Evolutionary conservation across 75 land plant genomes (phyloP).

Genomic region (Picea sitchensis): DNA sequence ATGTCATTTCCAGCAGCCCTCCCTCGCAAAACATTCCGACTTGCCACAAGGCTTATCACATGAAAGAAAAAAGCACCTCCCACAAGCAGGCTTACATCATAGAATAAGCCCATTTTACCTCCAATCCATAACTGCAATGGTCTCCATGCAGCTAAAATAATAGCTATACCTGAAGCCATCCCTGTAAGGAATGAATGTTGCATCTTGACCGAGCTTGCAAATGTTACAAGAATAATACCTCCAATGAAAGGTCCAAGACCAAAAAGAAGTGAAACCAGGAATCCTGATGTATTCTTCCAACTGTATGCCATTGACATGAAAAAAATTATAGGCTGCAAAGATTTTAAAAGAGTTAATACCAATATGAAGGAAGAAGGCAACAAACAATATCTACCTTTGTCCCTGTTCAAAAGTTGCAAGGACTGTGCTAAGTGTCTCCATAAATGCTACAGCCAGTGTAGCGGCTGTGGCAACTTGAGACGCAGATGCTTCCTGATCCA

Average conservation of each 20-base stretch:
- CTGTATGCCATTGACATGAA: slow-evolving; percentile 28
- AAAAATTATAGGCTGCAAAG: slow-evolving; percentile 1
- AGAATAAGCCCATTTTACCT: slow-evolving; percentile 57
- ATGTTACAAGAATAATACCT: slow-evolving; percentile 55
- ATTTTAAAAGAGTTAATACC: not conserved
- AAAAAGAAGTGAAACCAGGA: slow-evolving; percentile 75
- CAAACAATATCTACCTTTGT: slow-evolving; percentile 35
- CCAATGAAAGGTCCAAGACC: slow-evolving; percentile 92
- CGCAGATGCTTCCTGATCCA: slow-evolving; percentile 69
- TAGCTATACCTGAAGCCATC: slow-evolving; percentile 79
- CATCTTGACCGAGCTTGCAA: slow-evolving; percentile 56
- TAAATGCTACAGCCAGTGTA: slow-evolving; percentile 86
- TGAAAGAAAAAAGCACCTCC: slow-evolving; percentile 44
- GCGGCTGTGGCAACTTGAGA: slow-evolving; percentile 95
- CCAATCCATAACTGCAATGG: slow-evolving; percentile 73
- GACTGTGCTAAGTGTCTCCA: slow-evolving; percentile 79
- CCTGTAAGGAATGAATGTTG: slow-evolving; percentile 70
- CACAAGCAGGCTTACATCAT: slow-evolving; percentile 32
- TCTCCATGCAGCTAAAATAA: slow-evolving; percentile 81
- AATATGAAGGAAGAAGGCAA: not conserved
- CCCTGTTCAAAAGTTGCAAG: slow-evolving; percentile 51
- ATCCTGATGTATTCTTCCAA: slow-evolving; percentile 56
- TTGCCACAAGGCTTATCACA: slow-evolving; percentile 17
- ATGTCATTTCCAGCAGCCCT: slow-evolving; percentile 5
- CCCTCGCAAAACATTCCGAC: not conserved